Evolutionary conservation across 768 basidiomycete genomes (phyloP), one percentile per base, ranked within the genome.

Genomic region (Macrolepiota fuliginosa): DNA sequence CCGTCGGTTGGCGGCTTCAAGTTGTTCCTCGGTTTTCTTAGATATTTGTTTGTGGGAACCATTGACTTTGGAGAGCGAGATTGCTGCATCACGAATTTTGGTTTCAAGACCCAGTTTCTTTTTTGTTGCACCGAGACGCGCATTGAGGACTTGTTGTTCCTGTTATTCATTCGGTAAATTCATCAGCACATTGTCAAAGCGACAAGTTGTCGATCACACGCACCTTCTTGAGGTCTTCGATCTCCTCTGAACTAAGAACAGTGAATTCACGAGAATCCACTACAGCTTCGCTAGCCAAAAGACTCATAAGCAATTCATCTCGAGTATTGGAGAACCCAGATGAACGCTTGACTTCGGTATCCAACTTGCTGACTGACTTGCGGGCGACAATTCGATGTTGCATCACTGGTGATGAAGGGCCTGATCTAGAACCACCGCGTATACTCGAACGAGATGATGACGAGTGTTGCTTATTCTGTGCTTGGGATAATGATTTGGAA

Each of bases 271-370:
- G 86, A 68, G 92, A 92, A 68, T 98, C 94, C n/a, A 98, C 88
- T 45, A 92, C 85, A 4, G 96, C 96, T 74, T 98, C 94, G 58
- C 94, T 94, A 45, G 95, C 91, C 65, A 98, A 77, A 42, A 99
- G 81, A 71, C 91, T 91, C 71, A 97, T 83, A 64, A 98, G 81
- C 50, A 98, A 82, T 64, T 95, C 92, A 67, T 97, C 94, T 49
- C 88, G 82, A 15, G 84, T 84, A 64, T 85, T 87, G 29, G 83
- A 72, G 51, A 76, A 64, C 7, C 70, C 75, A 7, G 82, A 82
- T 11, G 75, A 68, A 19, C 78, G 78, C 65, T 81, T 81, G 73
- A 74, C 74, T 32, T 76, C 76, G 17, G 68, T 65, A 50, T 76
- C 74, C 4, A 70, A 64, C 19, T 69, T 68, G 17, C 61, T 61